These are phyloP conservation scores for Neurospora pannonica DNA, from an alignment of 495 filamentous ascomycete genomes.

Conservation along the genomic window DNA sequence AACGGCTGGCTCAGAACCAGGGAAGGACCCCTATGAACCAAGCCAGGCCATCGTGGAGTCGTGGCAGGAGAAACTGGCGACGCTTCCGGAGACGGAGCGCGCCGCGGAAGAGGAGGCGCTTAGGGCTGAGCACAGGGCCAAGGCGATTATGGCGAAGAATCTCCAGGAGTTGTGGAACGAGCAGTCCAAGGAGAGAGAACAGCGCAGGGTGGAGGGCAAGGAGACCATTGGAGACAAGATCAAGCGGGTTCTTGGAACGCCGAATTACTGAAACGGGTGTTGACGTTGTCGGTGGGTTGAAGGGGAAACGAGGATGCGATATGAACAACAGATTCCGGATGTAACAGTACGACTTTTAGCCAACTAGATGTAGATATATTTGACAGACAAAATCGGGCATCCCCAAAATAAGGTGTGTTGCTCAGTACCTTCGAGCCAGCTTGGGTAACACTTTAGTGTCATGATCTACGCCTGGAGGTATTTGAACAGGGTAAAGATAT, in stretches of 20 bases:
- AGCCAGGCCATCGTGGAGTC: slow-evolving; percentile 26
- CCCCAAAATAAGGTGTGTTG: neutral
- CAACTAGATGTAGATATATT: neutral
- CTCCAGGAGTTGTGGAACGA: slow-evolving; percentile 46
- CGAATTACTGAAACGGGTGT: neutral
- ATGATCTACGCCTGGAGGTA: neutral
- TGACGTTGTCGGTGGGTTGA: slow-evolving; percentile 1
- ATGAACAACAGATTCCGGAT: neutral
- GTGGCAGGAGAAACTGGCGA: slow-evolving; percentile 46
- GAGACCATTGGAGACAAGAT: slow-evolving; percentile 43
- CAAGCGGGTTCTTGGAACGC: slow-evolving; percentile 6
- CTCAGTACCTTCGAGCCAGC: neutral
- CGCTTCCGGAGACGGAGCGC: slow-evolving; percentile 52
- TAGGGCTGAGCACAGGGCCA: slow-evolving; percentile 49
- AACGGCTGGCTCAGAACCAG: neutral
- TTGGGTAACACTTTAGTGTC: neutral
- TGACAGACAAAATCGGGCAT: too few relatives aligned
- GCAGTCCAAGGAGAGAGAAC: slow-evolving; percentile 46
- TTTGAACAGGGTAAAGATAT: neutral
- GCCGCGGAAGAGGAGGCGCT: slow-evolving; percentile 57
- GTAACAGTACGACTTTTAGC: neutral
- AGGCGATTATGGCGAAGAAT: slow-evolving; percentile 42
- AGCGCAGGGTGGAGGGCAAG: slow-evolving; percentile 50
- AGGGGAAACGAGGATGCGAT: neutral
- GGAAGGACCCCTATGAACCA: slow-evolving; percentile 14